Percentiles rank a stretch among this genome's conserved stretches.
phyloP scores from a whole-genome alignment of 495 filamentous ascomycete genomes.

The Aspergillus avenaceus region DNA sequence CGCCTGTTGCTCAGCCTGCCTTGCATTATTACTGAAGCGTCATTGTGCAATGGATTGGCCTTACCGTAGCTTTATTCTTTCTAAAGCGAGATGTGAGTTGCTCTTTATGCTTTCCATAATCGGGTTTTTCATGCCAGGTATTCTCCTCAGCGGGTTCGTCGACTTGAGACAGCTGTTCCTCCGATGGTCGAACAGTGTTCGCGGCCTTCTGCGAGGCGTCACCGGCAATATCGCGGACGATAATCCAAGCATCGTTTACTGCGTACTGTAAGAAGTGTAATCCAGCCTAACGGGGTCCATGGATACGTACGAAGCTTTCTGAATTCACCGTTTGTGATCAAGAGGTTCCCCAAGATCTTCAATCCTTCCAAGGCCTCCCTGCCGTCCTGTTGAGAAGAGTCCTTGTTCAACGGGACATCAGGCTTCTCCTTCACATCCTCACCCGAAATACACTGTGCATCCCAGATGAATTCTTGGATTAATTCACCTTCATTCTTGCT shows the following conservation, averaged over 20 bases:
- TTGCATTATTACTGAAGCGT: constrained; percentile 8
- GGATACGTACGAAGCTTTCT: constrained; percentile 75
- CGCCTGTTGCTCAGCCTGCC: constrained; percentile 28
- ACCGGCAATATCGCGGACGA: constrained; percentile 84
- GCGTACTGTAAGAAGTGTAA: constrained; percentile 21
- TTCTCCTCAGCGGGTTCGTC: constrained; percentile 84
- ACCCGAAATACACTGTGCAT: constrained; percentile 68
- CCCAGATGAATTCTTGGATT: constrained; percentile 95
- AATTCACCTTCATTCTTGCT: constrained; percentile 94
- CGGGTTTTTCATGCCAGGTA: constrained; percentile 87
- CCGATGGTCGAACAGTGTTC: constrained; percentile 66
- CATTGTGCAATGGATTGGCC: neutral
- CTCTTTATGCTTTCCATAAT: constrained; percentile 58
- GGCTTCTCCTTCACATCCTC: constrained; percentile 55
- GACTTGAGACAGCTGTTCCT: constrained; percentile 73
- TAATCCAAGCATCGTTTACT: constrained; percentile 83
- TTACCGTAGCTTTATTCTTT: constrained; percentile 56
- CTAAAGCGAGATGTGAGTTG: constrained; percentile 65
- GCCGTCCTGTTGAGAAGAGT: constrained; percentile 73
- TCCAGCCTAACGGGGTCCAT: neutral
- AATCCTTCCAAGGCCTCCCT: constrained; percentile 80
- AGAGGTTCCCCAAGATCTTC: constrained; percentile 78
- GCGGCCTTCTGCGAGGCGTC: constrained; percentile 87
- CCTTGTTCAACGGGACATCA: constrained; percentile 65
- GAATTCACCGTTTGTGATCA: constrained; percentile 96